A percentile compares a stretch with the other conserved stretches of the same genome.
Conservation (phyloP, 2,329 filamentous ascomycete species). For the Trichoderma koningii region DNA sequence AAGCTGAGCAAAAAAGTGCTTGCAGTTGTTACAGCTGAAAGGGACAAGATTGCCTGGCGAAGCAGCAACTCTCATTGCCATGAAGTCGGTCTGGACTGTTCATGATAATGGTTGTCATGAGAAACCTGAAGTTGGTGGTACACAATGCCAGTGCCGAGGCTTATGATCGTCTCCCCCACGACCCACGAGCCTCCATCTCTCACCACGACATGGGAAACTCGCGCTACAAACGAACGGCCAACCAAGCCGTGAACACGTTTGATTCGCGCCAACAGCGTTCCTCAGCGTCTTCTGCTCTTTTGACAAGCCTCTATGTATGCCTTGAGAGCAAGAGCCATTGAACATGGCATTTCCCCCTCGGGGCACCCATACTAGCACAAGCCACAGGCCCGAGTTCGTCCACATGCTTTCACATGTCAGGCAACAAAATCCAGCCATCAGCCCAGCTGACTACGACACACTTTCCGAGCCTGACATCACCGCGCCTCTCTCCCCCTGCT, state of each 20-base stretch:
- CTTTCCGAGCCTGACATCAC: neutral
- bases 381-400: neutral
- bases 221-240: neutral
- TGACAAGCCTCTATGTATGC: neutral
- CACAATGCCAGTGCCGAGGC: no score
- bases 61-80: no score
- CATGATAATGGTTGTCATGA: neutral
- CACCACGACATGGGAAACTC: no score
- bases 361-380: neutral
- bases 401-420: slow-evolving; percentile 26
- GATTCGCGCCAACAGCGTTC: no score
- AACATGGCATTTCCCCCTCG: neutral
- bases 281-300: neutral
- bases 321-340: neutral
- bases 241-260: no score
- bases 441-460: slow-evolving; percentile 8
- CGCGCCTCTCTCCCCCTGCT: neutral
- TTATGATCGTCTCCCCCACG: neutral
- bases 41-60: no score
- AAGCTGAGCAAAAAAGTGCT: no score
- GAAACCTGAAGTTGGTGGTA: no score
- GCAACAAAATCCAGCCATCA: neutral
- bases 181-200: no score
- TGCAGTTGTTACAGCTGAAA: no score
- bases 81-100: no score